These are phyloP conservation scores for Colletotrichum salicis DNA, from an alignment of 2,329 filamentous ascomycete species.

Conservation along the genomic window DNA sequence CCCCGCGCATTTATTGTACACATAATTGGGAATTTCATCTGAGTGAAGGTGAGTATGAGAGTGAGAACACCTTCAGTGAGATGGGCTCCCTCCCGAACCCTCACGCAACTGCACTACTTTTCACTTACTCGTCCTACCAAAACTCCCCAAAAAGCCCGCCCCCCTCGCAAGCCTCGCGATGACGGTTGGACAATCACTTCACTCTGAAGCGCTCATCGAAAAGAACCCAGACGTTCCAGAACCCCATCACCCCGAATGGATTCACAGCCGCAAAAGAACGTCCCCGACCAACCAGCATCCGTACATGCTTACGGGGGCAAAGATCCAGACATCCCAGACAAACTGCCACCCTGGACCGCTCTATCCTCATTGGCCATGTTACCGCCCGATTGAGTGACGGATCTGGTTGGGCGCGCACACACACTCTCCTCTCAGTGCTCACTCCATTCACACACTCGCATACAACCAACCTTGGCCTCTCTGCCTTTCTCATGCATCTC, in stretches of 20 bases:
- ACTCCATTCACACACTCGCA: background rate
- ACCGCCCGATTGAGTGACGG: slow-evolving; percentile 47
- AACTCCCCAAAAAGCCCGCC: too few relatives aligned
- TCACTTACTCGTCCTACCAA: background rate
- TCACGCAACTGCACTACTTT: background rate
- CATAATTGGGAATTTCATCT: background rate
- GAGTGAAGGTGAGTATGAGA: background rate
- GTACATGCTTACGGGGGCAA: slow-evolving; percentile 9
- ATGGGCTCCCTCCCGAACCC: background rate
- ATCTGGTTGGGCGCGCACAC: slow-evolving; percentile 36
- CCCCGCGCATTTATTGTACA: background rate
- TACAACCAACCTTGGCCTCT: background rate
- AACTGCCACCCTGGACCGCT: background rate
- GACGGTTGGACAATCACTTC: background rate
- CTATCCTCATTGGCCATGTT: slow-evolving; percentile 43
- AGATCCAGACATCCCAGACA: slow-evolving; percentile 13
- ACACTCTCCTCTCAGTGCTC: background rate
- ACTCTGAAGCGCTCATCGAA: background rate
- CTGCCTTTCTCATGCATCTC: slow-evolving; percentile 17
- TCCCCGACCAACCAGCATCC: slow-evolving; percentile 18
- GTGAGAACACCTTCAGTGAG: background rate
- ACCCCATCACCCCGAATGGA: background rate
- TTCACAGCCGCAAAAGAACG: background rate
- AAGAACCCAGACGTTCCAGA: background rate
- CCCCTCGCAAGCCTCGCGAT: background rate